These are phyloP conservation scores for Albatrellus ellisii DNA, from an alignment of 768 basidiomycete species.

Conservation along the genomic window DNA sequence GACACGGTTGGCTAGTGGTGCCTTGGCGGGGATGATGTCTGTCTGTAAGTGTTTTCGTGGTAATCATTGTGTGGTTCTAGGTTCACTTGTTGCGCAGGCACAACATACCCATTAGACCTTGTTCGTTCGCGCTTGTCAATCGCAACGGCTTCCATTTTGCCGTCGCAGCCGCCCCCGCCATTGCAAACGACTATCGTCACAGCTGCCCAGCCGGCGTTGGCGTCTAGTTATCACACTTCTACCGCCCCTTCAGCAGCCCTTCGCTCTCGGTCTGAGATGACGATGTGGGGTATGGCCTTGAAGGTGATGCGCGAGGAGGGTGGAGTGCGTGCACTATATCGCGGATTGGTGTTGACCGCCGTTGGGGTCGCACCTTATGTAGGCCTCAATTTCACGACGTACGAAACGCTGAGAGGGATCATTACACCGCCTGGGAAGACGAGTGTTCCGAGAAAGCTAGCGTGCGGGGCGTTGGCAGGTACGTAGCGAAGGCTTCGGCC, in stretches of 20 bases:
- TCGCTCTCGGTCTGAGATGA: slow-evolving; percentile 34
- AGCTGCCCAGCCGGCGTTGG: slow-evolving; percentile 22
- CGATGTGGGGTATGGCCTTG: slow-evolving; percentile 80
- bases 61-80: slow-evolving; percentile 2
- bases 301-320: slow-evolving; percentile 91
- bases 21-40: slow-evolving; percentile 86
- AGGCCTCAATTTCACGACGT: slow-evolving; percentile 87
- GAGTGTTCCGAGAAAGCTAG: slow-evolving; percentile 53
- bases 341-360: slow-evolving; percentile 75
- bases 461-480: slow-evolving; percentile 83
- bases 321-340: slow-evolving; percentile 74
- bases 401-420: slow-evolving; percentile 66
- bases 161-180: slow-evolving; percentile 15
- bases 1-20: slow-evolving; percentile 74
- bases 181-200: slow-evolving; percentile 18
- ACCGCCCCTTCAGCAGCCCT: slow-evolving; percentile 19
- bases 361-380: slow-evolving; percentile 86
- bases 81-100: slow-evolving; percentile 28
- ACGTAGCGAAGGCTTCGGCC: slow-evolving; percentile 18
- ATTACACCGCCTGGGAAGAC: slow-evolving; percentile 76
- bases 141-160: slow-evolving; percentile 69
- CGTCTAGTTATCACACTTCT: slow-evolving; percentile 47
- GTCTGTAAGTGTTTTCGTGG: slow-evolving; percentile 51
- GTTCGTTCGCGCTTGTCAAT: slow-evolving; percentile 88
- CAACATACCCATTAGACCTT: slow-evolving; percentile 90